A percentile compares a stretch with the other conserved stretches of the same genome.
Conservation (phyloP, 805 yeast species). For the Myxozyma udenii region DNA sequence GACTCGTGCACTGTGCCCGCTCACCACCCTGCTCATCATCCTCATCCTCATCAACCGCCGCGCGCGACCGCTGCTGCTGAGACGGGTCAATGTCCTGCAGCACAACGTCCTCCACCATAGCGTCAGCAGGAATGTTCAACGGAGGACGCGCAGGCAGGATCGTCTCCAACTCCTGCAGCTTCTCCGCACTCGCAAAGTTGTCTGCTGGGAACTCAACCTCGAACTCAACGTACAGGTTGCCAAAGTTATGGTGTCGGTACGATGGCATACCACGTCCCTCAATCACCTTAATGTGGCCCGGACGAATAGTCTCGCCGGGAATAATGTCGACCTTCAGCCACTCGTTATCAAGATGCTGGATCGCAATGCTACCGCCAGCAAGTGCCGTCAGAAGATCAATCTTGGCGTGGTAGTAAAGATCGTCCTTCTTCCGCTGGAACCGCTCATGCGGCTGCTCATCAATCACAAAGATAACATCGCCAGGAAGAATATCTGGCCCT, state of each 20-base stretch:
- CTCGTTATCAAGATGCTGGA: constrained; percentile 90
- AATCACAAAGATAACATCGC: constrained; percentile 90
- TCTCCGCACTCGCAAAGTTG: constrained; percentile 65
- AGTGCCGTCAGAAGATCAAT: constrained; percentile 90
- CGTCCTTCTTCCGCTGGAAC: constrained; percentile 86
- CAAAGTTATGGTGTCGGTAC: constrained; percentile 79
- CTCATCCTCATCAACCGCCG: constrained; percentile 43
- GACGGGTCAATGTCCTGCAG: constrained; percentile 65
- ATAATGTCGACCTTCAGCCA: constrained; percentile 75
- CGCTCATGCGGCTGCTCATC: constrained; percentile 83
- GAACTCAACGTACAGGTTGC: constrained; percentile 83
- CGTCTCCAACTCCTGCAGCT: constrained; percentile 66
- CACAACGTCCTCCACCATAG: constrained; percentile 76
- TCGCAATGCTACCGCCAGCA: constrained; percentile 89
- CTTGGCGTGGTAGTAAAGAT: constrained; percentile 78
- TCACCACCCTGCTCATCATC: constrained; percentile 64
- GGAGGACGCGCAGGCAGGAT: constrained; percentile 75
- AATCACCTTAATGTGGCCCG: constrained; percentile 75
- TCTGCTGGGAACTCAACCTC: constrained; percentile 81
- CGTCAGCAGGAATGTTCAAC: constrained; percentile 62
- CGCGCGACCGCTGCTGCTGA: constrained; percentile 47
- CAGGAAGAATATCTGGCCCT: constrained; percentile 90
- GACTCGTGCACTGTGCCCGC: constrained; percentile 93
- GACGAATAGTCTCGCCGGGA: constrained; percentile 91
- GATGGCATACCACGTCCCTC: constrained; percentile 98